Base-by-base conservation (phyloP, 2,329 filamentous ascomycete species). In the Alternaria triticina region DNA sequence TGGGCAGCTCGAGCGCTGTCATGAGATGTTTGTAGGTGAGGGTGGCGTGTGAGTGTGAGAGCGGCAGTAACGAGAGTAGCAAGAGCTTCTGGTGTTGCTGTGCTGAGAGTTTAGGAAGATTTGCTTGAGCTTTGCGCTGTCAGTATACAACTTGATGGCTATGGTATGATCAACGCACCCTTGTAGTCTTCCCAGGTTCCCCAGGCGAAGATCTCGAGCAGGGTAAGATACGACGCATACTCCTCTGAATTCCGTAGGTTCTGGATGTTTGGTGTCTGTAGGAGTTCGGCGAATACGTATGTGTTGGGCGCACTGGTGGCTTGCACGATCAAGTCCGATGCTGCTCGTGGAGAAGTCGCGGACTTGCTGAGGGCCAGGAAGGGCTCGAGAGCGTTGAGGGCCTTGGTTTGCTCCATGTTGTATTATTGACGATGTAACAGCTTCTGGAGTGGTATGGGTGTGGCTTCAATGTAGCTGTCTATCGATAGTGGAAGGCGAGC, bases 281-380 rank as follows among this genome's bases (percentile, higher is more conserved):
- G 89, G n/a, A 99, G 90, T 82, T 98, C 95, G 70, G 92, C 89
- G 83, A 99, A 99, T 82, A 98, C 87, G 80, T 91, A 99, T 69
- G 94, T 97, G 80, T 94, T 92, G 27, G 92, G 89, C 59, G 90
- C 90, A n/a, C 93, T 94, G 54, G 94, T 98, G 65, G 94, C 96
- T 81, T 94, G 92, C 47, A 86, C 89, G 78, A 98, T 88, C 57
- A 98, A 88, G 78, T 97, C 94, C 75, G 92, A 90, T 45, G 94
- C 91, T 62, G 94, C 93, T 71, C 92, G 90, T 44, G 93, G 90
- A 11, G 94, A 93, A 7, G 89, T 92, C 66, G 93, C 93, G 11
- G 93, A 92, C 78, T 94, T 96, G 75, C 91, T 91, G 68, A 97
- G 91, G 56, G 91, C 91, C 64, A 99, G 84, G 83, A 95, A 98